Percentiles rank a stretch among this genome's conserved stretches.
phyloP scores from a whole-genome alignment of 2,329 filamentous ascomycete genomes.

The Ceratocystis albifundus region DNA sequence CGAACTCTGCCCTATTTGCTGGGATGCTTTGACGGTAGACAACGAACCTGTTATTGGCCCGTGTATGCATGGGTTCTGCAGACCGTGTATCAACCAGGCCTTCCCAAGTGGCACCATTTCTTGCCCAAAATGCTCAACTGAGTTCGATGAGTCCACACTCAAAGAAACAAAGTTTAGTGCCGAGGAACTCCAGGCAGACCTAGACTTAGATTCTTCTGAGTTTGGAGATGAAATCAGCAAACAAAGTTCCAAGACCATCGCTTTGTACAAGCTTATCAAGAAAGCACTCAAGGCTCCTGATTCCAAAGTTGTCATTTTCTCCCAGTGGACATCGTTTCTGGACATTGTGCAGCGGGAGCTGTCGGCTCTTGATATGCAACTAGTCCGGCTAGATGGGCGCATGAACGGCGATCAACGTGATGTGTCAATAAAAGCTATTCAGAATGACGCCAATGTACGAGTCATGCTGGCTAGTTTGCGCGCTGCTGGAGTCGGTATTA shows the following conservation, averaged over 20 bases:
- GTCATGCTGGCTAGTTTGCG: conserved; percentile 72
- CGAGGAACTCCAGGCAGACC: conserved; percentile 47
- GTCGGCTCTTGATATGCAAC: conserved; percentile 46
- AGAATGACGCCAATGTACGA: conserved; percentile 53
- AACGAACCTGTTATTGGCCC: conserved; percentile 68
- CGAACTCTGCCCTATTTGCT: conserved; percentile 74
- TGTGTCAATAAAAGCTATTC: conserved; percentile 54
- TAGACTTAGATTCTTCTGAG: conserved; percentile 35
- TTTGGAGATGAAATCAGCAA: conserved; percentile 46
- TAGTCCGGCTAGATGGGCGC: conserved; percentile 65
- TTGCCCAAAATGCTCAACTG: conserved; percentile 73
- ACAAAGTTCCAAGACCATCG: conserved; percentile 73
- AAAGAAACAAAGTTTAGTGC: conserved; percentile 25
- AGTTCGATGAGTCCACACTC: conserved; percentile 47
- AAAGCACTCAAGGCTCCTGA: conserved; percentile 52
- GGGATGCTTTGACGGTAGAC: conserved; percentile 47
- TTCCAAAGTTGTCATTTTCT: conserved; percentile 63
- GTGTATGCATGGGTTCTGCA: conserved; percentile 73
- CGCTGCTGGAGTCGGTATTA: conserved; percentile 76
- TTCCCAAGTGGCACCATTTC: conserved; percentile 60
- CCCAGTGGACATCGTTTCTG: conserved; percentile 66
- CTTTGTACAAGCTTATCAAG: conserved; percentile 60
- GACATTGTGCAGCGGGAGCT: conserved; percentile 61
- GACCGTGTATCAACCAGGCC: conserved; percentile 50
- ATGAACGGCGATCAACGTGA: conserved; percentile 66